Evolutionary conservation across 768 basidiomycete genomes (phyloP).

Genomic region (Tephrocybe rancida): DNA sequence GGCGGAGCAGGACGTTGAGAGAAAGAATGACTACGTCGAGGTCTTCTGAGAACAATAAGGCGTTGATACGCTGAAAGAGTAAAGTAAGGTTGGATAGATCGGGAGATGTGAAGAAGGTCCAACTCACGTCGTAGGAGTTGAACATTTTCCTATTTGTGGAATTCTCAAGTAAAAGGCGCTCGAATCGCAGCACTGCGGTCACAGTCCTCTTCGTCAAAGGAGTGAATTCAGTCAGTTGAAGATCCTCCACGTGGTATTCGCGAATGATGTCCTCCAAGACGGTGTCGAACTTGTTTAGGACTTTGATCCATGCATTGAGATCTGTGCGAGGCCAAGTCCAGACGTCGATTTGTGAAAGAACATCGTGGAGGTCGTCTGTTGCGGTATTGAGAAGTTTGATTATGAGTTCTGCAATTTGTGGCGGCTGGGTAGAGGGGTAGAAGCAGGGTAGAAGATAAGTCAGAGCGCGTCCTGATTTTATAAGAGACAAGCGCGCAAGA

Average conservation of each 20-base stretch:
- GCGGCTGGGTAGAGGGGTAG: constrained; percentile 51
- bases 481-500: constrained; percentile 17
- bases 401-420: constrained; percentile 83
- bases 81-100: constrained; percentile 9
- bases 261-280: constrained; percentile 82
- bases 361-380: constrained; percentile 69
- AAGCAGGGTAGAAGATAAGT: constrained; percentile 12
- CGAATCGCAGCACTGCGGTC: constrained; percentile 84
- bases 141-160: constrained; percentile 98
- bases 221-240: constrained; percentile 81
- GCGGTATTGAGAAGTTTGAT: constrained; percentile 63
- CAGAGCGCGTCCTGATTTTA: constrained; percentile 17
- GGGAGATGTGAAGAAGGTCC: constrained; percentile 10
- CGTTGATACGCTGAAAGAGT: constrained; percentile 75
- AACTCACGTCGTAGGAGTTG: constrained; percentile 94
- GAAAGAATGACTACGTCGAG: constrained; percentile 84
- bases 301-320: constrained; percentile 94
- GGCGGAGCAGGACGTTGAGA: constrained; percentile 85
- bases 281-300: constrained; percentile 93
- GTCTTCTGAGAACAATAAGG: constrained; percentile 86
- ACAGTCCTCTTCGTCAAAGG: constrained; percentile 73
- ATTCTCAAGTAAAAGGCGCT: constrained; percentile 91
- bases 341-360: constrained; percentile 67
- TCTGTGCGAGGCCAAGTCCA: constrained; percentile 98
- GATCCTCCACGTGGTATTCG: constrained; percentile 83